Percentiles rank a stretch among this genome's conserved stretches.
phyloP scores from a whole-genome alignment of 2,329 filamentous ascomycete genomes.

The Cordyceps cateniannulata region DNA sequence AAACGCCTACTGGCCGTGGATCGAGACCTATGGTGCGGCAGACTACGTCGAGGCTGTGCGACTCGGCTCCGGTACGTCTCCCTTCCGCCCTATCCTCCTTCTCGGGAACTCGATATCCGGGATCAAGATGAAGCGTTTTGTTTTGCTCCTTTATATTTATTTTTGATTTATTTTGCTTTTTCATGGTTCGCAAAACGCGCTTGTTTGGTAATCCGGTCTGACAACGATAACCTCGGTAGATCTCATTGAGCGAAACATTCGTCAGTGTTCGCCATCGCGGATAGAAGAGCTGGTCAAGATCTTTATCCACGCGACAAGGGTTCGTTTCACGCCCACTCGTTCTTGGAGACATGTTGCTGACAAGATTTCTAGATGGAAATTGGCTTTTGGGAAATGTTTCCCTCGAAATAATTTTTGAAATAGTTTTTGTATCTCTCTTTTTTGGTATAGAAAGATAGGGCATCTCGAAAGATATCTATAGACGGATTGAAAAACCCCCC shows the following conservation, averaged over 20 bases:
- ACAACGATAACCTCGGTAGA: slow-evolving; percentile 35
- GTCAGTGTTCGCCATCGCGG: slow-evolving; percentile 64
- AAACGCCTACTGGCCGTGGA: slow-evolving; percentile 85
- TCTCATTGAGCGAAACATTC: slow-evolving; percentile 68
- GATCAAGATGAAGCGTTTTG: not conserved
- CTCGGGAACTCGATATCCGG: not conserved
- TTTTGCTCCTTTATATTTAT: not conserved
- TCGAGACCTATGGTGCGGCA: slow-evolving; percentile 77
- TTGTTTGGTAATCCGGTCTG: not conserved
- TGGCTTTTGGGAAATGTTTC: slow-evolving; percentile 50
- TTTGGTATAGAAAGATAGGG: not conserved
- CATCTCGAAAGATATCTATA: not conserved
- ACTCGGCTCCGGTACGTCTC: slow-evolving; percentile 57
- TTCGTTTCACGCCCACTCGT: slow-evolving; percentile 32
- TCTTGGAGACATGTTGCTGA: not conserved
- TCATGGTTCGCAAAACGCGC: not conserved
- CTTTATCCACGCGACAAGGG: slow-evolving; percentile 82
- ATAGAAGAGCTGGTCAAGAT: slow-evolving; percentile 79
- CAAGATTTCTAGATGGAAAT: slow-evolving; percentile 39
- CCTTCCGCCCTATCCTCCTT: not conserved
- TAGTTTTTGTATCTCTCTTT: not conserved
- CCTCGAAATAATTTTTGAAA: slow-evolving; percentile 21
- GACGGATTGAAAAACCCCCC: not conserved
- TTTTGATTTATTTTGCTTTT: not conserved
- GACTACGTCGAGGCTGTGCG: slow-evolving; percentile 70